phyloP scores from a whole-genome alignment of 495 filamentous ascomycete species.

The Trichocladium uniseriatum region DNA sequence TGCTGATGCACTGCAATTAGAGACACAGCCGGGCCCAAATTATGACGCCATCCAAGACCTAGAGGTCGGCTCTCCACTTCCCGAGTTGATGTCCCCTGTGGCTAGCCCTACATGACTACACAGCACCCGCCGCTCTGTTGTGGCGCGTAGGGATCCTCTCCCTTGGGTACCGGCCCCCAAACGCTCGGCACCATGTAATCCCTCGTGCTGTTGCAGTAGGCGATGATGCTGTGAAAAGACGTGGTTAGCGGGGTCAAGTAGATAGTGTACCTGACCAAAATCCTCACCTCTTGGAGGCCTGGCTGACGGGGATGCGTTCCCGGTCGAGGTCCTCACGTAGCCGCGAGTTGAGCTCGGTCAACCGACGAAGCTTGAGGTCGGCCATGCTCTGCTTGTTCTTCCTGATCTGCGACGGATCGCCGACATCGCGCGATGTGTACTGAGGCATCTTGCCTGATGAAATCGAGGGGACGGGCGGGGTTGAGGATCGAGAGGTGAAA shows the following conservation, averaged over 20 bases:
- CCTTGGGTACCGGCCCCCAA: slow-evolving; percentile 88
- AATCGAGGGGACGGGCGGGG: neutral
- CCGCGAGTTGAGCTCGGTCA: slow-evolving; percentile 92
- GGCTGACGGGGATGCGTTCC: slow-evolving; percentile 88
- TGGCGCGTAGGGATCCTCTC: slow-evolving; percentile 93
- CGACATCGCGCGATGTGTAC: slow-evolving; percentile 47
- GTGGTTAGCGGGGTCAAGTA: slow-evolving; percentile 5
- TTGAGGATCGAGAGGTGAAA: neutral
- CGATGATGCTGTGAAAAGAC: slow-evolving; percentile 61
- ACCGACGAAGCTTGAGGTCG: slow-evolving; percentile 87
- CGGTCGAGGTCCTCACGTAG: slow-evolving; percentile 91
- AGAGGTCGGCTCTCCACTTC: neutral
- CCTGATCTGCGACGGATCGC: slow-evolving; percentile 62
- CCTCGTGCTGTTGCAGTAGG: slow-evolving; percentile 90
- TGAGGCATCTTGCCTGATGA: slow-evolving; percentile 38
- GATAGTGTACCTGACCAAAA: neutral
- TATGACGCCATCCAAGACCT: neutral
- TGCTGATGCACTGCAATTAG: neutral
- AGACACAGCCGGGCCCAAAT: slow-evolving; percentile 1
- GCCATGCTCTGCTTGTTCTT: slow-evolving; percentile 99
- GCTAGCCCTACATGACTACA: slow-evolving; percentile 64
- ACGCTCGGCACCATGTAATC: slow-evolving; percentile 98
- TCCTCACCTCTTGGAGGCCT: slow-evolving; percentile 79
- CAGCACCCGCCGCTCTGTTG: slow-evolving; percentile 88
- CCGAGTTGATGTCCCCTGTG: neutral